Conservation (phyloP, 192 early-diverging fungal species). For the Entrophospora sp. region DNA sequence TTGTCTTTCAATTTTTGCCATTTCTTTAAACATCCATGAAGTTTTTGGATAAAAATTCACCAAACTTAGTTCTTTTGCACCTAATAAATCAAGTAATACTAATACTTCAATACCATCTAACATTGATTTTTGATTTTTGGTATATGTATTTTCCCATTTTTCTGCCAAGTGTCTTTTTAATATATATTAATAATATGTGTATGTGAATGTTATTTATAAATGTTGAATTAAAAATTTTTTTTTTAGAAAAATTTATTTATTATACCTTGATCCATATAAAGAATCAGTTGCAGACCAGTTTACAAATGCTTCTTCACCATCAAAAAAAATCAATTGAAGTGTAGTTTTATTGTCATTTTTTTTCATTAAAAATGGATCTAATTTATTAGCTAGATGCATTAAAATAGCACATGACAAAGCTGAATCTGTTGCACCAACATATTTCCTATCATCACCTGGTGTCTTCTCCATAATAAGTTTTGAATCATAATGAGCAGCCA, state of each 20-base stretch:
- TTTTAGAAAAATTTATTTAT: not conserved
- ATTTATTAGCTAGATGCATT: slow-evolving; percentile 67
- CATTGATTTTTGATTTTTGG: slow-evolving; percentile 19
- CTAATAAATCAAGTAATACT: slow-evolving; percentile 84
- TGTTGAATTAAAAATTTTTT: not conserved
- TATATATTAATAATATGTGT: not conserved
- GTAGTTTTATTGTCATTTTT: slow-evolving; percentile 46
- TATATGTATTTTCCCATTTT: slow-evolving; percentile 53
- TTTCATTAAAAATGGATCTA: slow-evolving; percentile 60
- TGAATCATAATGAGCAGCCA: slow-evolving; percentile 92
- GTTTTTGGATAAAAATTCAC: slow-evolving; percentile 58
- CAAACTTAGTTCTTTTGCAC: slow-evolving; percentile 43
- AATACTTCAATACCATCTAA: slow-evolving; percentile 76
- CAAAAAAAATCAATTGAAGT: slow-evolving; percentile 92
- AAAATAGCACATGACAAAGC: slow-evolving; percentile 87
- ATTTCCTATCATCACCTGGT: slow-evolving; percentile 39
- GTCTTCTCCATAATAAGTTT: slow-evolving; percentile 66
- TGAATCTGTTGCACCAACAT: slow-evolving; percentile 87
- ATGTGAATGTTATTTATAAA: not conserved
- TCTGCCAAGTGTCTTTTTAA: slow-evolving; percentile 65
- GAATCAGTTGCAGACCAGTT: slow-evolving; percentile 75
- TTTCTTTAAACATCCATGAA: slow-evolving; percentile 54
- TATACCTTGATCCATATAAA: slow-evolving; percentile 72
- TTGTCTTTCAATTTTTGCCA: slow-evolving; percentile 62
- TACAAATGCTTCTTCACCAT: slow-evolving; percentile 89